Evolutionary conservation across 495 filamentous ascomycete genomes (phyloP), one percentile per base, ranked within the genome.

Genomic region (Daldinia grandis): DNA sequence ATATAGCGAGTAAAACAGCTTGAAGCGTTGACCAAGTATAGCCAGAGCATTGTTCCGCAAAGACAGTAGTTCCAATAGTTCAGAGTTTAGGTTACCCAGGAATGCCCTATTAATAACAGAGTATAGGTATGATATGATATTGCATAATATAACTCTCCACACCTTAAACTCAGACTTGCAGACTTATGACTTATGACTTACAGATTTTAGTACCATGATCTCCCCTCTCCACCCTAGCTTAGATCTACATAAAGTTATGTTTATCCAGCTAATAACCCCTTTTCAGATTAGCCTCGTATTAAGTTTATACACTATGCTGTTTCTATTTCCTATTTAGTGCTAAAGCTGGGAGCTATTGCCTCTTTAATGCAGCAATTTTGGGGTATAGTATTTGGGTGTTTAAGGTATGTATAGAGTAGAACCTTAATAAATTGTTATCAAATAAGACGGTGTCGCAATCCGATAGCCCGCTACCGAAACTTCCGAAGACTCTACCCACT

Each of bases 401-500:
- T 1, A 47, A 47, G 42, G 17, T 21, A 21, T 10, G 17, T 14
- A 4, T 38, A 15, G 35, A n/a, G 14, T 35, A 9, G 19, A 19
- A 21, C 54, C 8, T 9, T 57, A n/a, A n/a, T n/a, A n/a, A n/a
- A 38, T 37, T 33, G 54, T 14, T 57, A 57, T 37, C 30, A 37
- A 24, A 24, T 8, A 3, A 57, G 2, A n/a, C 14, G 37, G 31
- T 25, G 15, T 57, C 24, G 27, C 49, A 42, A 61, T 50, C 69
- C 69, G 69, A 64, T 60, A 67, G 51, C 25, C 58, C 58, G 60
- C 55, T 72, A 72, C 69, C 69, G 69, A 72, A 68, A 64, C 69
- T 72, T 65, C 69, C 69, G 69, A 72, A 35, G 64, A 66, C 24
- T 59, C 49, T 28, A 53, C 12, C 49, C 49, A 53, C 49, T 28